phyloP scores from a whole-genome alignment of 176 grass and related monocot genomes.

The Phragmites australis region DNA sequence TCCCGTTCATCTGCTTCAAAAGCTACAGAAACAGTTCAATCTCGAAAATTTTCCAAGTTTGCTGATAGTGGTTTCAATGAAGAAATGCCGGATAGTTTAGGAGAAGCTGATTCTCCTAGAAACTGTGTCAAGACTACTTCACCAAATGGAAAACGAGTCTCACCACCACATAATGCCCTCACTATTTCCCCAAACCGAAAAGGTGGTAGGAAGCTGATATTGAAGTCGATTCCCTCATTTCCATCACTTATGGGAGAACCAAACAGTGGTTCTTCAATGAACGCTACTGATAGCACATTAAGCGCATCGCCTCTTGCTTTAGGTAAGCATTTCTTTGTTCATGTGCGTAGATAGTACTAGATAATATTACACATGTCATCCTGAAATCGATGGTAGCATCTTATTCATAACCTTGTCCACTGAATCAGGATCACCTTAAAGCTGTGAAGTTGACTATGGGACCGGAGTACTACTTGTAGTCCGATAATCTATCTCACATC shows the following conservation, averaged over 20 bases:
- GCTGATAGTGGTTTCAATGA: conserved; percentile 32
- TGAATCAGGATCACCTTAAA: conserved; percentile 46
- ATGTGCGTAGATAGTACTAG: background rate
- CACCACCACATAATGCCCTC: conserved; percentile 64
- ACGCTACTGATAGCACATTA: conserved; percentile 47
- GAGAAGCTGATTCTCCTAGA: conserved; percentile 47
- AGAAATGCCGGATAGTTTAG: conserved; percentile 58
- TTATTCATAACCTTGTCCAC: conserved; percentile 27
- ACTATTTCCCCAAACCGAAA: conserved; percentile 65
- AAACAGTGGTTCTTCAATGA: conserved; percentile 37
- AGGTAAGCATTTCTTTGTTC: conserved; percentile 46
- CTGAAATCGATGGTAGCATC: conserved; percentile 22
- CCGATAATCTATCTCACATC: conserved; percentile 26
- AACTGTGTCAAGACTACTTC: conserved; percentile 67
- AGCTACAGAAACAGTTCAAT: conserved; percentile 23
- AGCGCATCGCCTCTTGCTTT: conserved; percentile 39
- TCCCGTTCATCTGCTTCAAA: conserved; percentile 55
- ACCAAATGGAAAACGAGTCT: conserved; percentile 91
- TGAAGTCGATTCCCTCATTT: conserved; percentile 94
- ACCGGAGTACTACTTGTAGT: conserved; percentile 51
- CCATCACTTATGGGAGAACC: conserved; percentile 62
- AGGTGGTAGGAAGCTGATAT: conserved; percentile 82
- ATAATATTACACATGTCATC: background rate
- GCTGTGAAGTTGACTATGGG: conserved; percentile 5
- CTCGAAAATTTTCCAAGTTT: conserved; percentile 43